phyloP scores from a whole-genome alignment of 257 asterid species.

The Solanum infundibuliforme region DNA sequence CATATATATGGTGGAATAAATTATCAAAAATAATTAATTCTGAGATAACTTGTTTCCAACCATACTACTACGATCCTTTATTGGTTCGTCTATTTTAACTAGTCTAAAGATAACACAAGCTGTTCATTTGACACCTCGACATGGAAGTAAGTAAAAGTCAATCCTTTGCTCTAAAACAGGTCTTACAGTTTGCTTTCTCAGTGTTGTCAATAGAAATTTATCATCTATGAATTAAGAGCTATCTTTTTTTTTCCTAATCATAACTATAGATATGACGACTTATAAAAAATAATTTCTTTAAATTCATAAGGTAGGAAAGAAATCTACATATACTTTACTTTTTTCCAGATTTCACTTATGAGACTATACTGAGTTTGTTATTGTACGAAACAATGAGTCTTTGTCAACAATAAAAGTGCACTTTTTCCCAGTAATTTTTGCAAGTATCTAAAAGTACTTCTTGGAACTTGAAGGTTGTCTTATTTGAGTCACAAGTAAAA shows the following conservation, averaged over 20 bases:
- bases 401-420: constrained; percentile 21
- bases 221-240: too few species aligned
- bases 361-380: fast-evolving
- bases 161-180: not conserved
- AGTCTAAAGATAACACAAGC: fast-evolving
- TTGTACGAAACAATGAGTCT: constrained; percentile 9
- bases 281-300: too few species aligned
- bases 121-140: not conserved
- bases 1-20: too few species aligned
- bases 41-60: too few species aligned
- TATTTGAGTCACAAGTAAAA: constrained; percentile 7
- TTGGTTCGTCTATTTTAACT: not conserved
- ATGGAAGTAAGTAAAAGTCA: too few species aligned
- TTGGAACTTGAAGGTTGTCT: constrained; percentile 6
- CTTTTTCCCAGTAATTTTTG: constrained; percentile 73
- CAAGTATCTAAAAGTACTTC: constrained; percentile 23
- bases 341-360: fast-evolving
- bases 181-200: not conserved
- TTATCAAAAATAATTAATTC: too few species aligned
- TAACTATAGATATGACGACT: too few species aligned
- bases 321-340: too few species aligned
- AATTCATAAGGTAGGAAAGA: fast-evolving
- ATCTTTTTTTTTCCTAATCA: too few species aligned
- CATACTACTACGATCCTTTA: not conserved
- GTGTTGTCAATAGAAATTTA: not conserved